Conservation (phyloP, 352 stramenopile genomes). For the Plasmopara halstedii region DNA sequence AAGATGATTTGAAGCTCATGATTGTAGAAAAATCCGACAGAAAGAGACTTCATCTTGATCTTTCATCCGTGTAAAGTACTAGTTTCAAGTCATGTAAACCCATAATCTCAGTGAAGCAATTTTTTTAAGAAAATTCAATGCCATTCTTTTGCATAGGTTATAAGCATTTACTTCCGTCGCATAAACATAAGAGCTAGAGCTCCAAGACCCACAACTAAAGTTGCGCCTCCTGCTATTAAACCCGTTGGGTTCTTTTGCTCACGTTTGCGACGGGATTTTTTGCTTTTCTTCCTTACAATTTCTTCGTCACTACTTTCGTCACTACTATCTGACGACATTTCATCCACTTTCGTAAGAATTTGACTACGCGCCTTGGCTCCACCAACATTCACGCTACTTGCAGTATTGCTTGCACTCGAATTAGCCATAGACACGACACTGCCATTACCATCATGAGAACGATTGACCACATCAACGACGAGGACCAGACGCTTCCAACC, state of each 20-base stretch:
- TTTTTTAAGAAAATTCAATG: too few relatives aligned
- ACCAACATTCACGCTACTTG: conserved; percentile 12
- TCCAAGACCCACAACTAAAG: conserved; percentile 39
- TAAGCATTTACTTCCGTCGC: conserved; percentile 53
- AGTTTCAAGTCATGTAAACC: too few relatives aligned
- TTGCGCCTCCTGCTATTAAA: conserved; percentile 31
- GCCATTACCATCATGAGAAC: conserved; percentile 23
- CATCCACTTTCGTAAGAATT: conserved; percentile 76
- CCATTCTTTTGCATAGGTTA: too few relatives aligned
- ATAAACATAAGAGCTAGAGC: conserved; percentile 49
- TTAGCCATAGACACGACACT: conserved; percentile 31
- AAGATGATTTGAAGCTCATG: not conserved
- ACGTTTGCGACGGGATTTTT: conserved; percentile 38
- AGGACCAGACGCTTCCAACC: conserved; percentile 82
- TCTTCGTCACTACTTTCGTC: conserved; percentile 41
- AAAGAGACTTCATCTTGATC: conserved; percentile 17
- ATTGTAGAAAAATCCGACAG: not conserved
- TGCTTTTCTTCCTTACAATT: conserved; percentile 35
- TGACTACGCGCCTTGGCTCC: conserved; percentile 28
- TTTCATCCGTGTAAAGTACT: conserved; percentile 15
- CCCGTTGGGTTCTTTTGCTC: conserved; percentile 9
- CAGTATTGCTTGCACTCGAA: conserved; percentile 12
- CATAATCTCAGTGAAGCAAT: too few relatives aligned
- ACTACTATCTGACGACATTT: conserved; percentile 43
- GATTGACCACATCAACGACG: conserved; percentile 71